Base-by-base conservation (phyloP, 169 alveolate genomes). In the Babesia caballi region DNA sequence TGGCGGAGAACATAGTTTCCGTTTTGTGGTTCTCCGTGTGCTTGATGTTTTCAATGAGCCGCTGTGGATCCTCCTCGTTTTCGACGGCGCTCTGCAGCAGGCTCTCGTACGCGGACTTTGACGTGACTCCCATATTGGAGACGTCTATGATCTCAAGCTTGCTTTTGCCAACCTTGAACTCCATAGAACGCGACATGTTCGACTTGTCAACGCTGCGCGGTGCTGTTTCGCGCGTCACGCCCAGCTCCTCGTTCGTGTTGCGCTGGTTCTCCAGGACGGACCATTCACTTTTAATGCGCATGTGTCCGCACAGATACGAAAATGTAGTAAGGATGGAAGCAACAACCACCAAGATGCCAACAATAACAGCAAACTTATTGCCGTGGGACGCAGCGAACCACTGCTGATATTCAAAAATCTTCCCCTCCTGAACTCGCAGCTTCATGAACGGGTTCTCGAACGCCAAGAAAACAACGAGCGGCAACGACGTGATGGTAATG, bases 1-100 rank as follows among this genome's bases (percentile, higher is more conserved):
- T 71, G 11, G 84, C 83, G 27, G 88, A 81, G 58, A 81, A 81
- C 33, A 70, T 41, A 4, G 67, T 63, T 49, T 81, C 83, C 0
- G 88, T 59, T 54, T 67, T 70, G 54, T 69, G 66, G 36, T 42
- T 57, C 33, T 42, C 40, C 8, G 42, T 28, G 27, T 59, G 41
- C 60, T 66, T 66, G 21, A 35, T 32, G 5, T 56, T 60, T 46
- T 58, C 42, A 0, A n/a, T 19, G 14, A 25, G 38, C 27, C 0
- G 19, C 41, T 49, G 51, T 8, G 54, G 3, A 4, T 6, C 28
- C 17, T 52, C 30, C 15, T 46, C 63, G 8, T 27, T 56, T 3
- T 69, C 61, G 40, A 44, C 19, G 21, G 68, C 65, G 50, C 74
- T 56, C 28, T 63, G 58, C 27, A 63, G 30, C 33, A 63, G 47